phyloP scores from a whole-genome alignment of 768 basidiomycete species.

The Symmetrospora coprosmae region DNA sequence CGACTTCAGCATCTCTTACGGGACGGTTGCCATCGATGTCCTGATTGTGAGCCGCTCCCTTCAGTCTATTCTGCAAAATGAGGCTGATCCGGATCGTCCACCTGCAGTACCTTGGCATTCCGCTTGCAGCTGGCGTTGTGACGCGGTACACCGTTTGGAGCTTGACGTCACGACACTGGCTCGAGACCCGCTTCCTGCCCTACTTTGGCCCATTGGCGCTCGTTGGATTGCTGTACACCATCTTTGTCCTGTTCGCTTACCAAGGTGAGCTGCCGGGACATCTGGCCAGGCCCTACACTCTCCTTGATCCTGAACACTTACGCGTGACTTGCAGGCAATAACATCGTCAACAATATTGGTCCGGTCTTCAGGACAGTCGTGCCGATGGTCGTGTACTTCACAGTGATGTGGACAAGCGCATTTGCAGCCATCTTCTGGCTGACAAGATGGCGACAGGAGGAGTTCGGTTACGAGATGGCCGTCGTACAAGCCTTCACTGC shows the following conservation, averaged over 20 bases:
- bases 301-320: not conserved
- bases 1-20: slow-evolving; percentile 46
- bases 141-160: slow-evolving; percentile 51
- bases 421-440: slow-evolving; percentile 49
- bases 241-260: slow-evolving; percentile 59
- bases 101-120: slow-evolving; percentile 64
- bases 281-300: no score
- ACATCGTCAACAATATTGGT: slow-evolving; percentile 59
- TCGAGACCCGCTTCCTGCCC: slow-evolving; percentile 48
- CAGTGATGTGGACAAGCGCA: slow-evolving; percentile 56
- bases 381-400: slow-evolving; percentile 50
- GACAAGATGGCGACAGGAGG: slow-evolving; percentile 34
- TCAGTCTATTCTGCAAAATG: no score
- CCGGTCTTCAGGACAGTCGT: slow-evolving; percentile 67
- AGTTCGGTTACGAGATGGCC: slow-evolving; percentile 52
- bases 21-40: slow-evolving; percentile 51
- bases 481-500: slow-evolving; percentile 68
- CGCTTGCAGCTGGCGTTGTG: slow-evolving; percentile 54
- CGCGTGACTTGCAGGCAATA: slow-evolving; percentile 40
- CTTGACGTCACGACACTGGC: slow-evolving; percentile 38
- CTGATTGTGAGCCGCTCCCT: slow-evolving; percentile 50
- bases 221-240: slow-evolving; percentile 65
- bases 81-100: not conserved
- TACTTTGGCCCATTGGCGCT: slow-evolving; percentile 55
- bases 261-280: no score